These are phyloP conservation scores for Anethum foeniculum DNA, from an alignment of 140 eudicot genomes.

Conservation along the genomic window DNA sequence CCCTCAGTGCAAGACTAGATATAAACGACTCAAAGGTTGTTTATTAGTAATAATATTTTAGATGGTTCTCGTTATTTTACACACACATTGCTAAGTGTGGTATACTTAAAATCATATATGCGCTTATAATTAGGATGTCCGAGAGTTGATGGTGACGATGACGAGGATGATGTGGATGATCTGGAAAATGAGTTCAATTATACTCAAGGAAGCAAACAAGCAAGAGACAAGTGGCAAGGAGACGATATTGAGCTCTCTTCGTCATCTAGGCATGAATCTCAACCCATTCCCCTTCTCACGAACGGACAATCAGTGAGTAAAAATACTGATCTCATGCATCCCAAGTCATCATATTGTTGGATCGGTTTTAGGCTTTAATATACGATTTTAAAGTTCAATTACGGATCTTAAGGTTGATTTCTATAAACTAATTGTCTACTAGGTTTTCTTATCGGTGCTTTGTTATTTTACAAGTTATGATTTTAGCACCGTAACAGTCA, in stretches of 20 bases:
- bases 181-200: constrained; percentile 80
- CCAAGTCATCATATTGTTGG: neutral
- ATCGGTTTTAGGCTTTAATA: neutral
- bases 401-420: neutral
- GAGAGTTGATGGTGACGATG: constrained; percentile 90
- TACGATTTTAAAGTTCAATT: neutral
- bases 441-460: neutral
- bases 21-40: constrained; percentile 79
- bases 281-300: constrained; percentile 78
- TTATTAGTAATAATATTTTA: neutral
- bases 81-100: neutral
- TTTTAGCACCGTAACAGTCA: neutral
- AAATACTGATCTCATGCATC: neutral
- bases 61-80: neutral
- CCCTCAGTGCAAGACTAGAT: constrained; percentile 94
- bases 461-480: neutral
- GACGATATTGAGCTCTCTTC: constrained; percentile 70
- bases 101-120: neutral
- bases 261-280: constrained; percentile 74
- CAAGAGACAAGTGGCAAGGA: constrained; percentile 73
- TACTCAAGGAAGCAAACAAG: constrained; percentile 50
- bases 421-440: neutral
- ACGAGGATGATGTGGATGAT: constrained; percentile 91
- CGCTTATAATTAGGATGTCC: constrained; percentile 45
- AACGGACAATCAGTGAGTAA: constrained; percentile 71